Percentiles rank a stretch among this genome's conserved stretches.
These are phyloP conservation scores for Globisporangium spinosum DNA, from an alignment of 352 stramenopile species.

Conservation along the genomic window DNA sequence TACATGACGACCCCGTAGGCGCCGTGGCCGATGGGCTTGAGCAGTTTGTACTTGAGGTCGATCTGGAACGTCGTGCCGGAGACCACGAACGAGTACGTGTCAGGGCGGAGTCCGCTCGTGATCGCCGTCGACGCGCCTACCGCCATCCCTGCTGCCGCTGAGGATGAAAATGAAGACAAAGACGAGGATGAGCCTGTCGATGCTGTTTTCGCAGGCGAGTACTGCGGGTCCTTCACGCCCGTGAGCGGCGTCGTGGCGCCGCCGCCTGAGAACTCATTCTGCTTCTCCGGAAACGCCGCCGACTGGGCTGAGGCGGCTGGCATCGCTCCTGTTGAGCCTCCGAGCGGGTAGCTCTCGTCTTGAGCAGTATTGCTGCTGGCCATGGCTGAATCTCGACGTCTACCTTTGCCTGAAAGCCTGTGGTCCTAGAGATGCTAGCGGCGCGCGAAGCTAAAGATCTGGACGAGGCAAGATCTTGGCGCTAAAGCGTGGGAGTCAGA, in stretches of 20 bases:
- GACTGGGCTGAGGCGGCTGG: background rate
- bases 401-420: background rate
- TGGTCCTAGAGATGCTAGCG: background rate
- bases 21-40: slow-evolving; percentile 94
- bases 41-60: slow-evolving; percentile 92
- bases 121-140: slow-evolving; percentile 9
- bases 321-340: background rate
- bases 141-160: background rate
- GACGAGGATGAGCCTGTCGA: background rate
- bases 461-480: background rate
- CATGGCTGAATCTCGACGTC: background rate
- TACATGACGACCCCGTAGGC: slow-evolving; percentile 94
- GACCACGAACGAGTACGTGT: slow-evolving; percentile 78
- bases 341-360: slow-evolving; percentile 5
- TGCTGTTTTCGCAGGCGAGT: slow-evolving; percentile 4
- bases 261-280: slow-evolving; percentile 7
- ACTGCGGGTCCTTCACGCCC: slow-evolving; percentile 4
- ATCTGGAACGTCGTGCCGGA: slow-evolving; percentile 90
- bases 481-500: background rate
- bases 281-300: slow-evolving; percentile 14
- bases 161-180: background rate
- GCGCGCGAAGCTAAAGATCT: background rate
- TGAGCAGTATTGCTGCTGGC: background rate
- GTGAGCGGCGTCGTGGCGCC: background rate
- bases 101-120: slow-evolving; percentile 32